Base-by-base conservation (phyloP, 345 rosid species). In the Cochlearia excelsa region DNA sequence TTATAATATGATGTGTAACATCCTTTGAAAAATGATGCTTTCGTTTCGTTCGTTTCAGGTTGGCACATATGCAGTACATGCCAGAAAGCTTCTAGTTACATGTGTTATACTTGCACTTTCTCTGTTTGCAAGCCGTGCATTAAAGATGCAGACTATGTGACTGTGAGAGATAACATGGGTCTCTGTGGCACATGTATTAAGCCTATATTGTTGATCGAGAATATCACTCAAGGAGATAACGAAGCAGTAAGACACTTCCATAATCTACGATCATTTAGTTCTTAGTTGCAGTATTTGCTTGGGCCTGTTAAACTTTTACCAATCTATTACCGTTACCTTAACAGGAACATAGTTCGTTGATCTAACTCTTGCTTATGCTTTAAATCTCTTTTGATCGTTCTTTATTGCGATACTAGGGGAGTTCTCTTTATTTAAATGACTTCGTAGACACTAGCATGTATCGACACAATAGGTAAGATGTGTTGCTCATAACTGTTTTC, bases 91-190 rank as follows among this genome's bases (percentile, higher is more conserved):
- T 83, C 97, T 8, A 68, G 81, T 80, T 84, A 78, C 73, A 78
- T 87, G 95, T 93, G 99, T 79, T 93, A 93, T 73, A 93, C 97
- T 6, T 93, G 99, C 76, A 82, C 99, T 1, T 93, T 82, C 84
- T 89, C 99, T 55, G 72, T 81, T 73, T 93, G 99, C 83, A 93
- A 89, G 74, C 82, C 80, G 63, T 93, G 99, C 77, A 83, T 82
- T 38, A 87, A 78, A 78, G 90, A 64, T 74, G 95, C 97, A 52
- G 97, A 93, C 80, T 89, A 78, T 29, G 80, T 82, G 46, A 74
- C 79, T 64, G 81, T 87, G 38, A 78, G 97, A 82, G 88, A 80
- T 51, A 85, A 74, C 74, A 87, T 85, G 79, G 99, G 99, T 66
- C 79, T 93, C 74, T 93, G 99, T 58, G 92, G 95, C 68, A 76